phyloP scores from a whole-genome alignment of 441 rosid genomes.

The Arabidopsis hybrid region DNA sequence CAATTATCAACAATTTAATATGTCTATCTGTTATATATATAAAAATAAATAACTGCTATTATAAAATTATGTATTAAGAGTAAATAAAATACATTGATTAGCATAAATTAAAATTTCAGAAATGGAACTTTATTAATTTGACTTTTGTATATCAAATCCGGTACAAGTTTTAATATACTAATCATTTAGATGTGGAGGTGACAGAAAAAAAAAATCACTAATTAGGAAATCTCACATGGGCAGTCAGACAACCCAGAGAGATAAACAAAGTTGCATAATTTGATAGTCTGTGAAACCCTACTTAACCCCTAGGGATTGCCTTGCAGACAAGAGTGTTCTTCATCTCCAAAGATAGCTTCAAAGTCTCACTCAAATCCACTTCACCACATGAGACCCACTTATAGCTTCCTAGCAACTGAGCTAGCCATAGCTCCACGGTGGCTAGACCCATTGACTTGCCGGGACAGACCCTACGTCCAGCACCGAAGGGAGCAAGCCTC shows the following conservation, averaged over 20 bases:
- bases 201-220: background rate
- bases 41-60: no score
- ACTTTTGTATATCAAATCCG: background rate
- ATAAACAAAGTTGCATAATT: constrained; percentile 5
- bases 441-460: constrained; percentile 66
- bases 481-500: constrained; percentile 75
- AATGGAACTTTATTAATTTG: background rate
- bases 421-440: constrained; percentile 68
- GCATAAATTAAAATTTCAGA: background rate
- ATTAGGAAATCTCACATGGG: background rate
- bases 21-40: no score
- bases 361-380: constrained; percentile 56
- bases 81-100: background rate
- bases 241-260: constrained; percentile 18
- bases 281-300: background rate
- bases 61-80: no score
- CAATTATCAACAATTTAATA: background rate
- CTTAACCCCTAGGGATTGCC: constrained; percentile 48
- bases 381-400: constrained; percentile 51
- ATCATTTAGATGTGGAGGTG: constrained; percentile 2
- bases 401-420: constrained; percentile 58
- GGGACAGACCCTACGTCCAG: constrained; percentile 67
- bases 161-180: no score
- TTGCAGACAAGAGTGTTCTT: constrained; percentile 52
- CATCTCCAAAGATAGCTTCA: constrained; percentile 67